Conservation (phyloP, 768 basidiomycete genomes). For the Pilatotrama ljubarskyi region DNA sequence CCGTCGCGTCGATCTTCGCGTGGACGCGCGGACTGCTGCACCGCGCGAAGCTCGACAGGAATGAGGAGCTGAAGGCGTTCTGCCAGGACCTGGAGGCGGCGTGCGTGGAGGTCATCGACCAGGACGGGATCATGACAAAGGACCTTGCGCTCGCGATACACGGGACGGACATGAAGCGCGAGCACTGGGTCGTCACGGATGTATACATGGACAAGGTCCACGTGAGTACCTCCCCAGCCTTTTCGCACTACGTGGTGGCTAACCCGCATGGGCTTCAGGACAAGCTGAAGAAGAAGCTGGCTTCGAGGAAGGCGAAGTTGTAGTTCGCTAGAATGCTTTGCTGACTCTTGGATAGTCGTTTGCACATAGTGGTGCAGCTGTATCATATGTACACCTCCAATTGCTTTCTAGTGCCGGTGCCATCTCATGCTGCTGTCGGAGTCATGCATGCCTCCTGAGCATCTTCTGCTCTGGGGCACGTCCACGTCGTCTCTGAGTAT, state of each 20-base stretch:
- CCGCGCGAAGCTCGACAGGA: constrained; percentile 89
- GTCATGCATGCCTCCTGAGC: too few relatives aligned
- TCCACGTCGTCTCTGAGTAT: too few relatives aligned
- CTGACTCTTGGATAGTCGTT: background rate
- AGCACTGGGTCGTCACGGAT: constrained; percentile 96
- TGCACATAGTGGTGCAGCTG: background rate
- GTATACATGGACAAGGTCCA: constrained; percentile 93
- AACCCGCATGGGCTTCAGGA: constrained; percentile 9
- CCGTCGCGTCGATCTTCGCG: constrained; percentile 97
- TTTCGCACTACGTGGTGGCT: background rate
- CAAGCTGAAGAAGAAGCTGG: constrained; percentile 31
- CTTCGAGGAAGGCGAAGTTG: constrained; percentile 18
- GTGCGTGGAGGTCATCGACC: constrained; percentile 89
- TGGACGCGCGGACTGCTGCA: constrained; percentile 96
- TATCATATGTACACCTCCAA: background rate
- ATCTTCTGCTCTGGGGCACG: too few relatives aligned
- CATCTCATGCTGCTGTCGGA: too few relatives aligned
- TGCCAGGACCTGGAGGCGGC: constrained; percentile 79
- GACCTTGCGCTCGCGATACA: constrained; percentile 94
- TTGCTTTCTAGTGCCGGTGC: too few relatives aligned
- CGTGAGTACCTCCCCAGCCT: constrained; percentile 43
- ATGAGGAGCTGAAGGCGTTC: constrained; percentile 71
- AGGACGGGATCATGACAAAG: constrained; percentile 94
- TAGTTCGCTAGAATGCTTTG: background rate
- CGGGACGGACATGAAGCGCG: constrained; percentile 86